Conservation (phyloP, 768 basidiomycete species). For the Kondoa malvinella region DNA sequence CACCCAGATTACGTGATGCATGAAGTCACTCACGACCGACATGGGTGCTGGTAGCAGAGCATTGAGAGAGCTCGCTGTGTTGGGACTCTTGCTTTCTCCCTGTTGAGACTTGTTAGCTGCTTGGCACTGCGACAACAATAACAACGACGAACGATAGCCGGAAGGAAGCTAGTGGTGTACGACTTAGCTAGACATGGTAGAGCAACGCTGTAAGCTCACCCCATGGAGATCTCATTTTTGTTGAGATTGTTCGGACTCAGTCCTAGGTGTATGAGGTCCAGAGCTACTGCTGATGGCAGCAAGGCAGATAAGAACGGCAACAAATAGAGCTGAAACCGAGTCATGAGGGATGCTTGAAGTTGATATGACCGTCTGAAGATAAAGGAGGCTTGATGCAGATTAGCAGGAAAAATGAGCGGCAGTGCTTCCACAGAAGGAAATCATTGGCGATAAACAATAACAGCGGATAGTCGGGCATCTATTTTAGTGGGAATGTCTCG, state of each 20-base stretch:
- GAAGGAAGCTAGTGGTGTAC: too few relatives aligned
- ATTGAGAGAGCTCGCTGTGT: not conserved
- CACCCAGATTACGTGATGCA: too few relatives aligned
- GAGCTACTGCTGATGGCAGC: not conserved
- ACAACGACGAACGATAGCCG: not conserved
- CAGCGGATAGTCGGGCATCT: too few relatives aligned
- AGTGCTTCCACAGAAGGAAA: too few relatives aligned
- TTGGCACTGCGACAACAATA: too few relatives aligned
- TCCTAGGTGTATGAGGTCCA: not conserved
- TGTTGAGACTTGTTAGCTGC: not conserved
- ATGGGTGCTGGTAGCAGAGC: not conserved
- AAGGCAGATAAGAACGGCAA: not conserved
- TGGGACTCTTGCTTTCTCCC: not conserved
- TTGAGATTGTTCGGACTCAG: not conserved
- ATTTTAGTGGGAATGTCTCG: too few relatives aligned
- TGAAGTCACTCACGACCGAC: too few relatives aligned
- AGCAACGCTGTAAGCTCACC: too few relatives aligned
- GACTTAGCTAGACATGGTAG: too few relatives aligned
- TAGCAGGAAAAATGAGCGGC: too few relatives aligned
- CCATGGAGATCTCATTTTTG: not conserved
- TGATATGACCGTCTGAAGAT: conserved; percentile 9
- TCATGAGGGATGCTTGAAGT: not conserved
- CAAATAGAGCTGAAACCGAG: not conserved
- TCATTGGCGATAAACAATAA: too few relatives aligned
- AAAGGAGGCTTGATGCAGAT: not conserved